Base-by-base conservation (phyloP, 2,329 filamentous ascomycete species). In the Kalaharituber pfeilii region DNA sequence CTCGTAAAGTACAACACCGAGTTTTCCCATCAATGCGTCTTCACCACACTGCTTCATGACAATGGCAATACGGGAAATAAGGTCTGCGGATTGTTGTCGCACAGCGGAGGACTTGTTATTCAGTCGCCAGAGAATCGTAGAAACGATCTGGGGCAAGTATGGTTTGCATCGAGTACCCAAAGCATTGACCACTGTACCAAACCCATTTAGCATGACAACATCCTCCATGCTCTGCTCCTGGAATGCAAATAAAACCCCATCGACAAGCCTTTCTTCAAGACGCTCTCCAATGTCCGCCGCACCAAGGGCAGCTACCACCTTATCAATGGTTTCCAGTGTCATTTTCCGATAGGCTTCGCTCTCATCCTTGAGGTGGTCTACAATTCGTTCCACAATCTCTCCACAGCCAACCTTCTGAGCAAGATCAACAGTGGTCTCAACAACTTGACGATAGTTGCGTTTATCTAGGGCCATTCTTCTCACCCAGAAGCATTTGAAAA, bases 401-500 rank as follows among this genome's bases (percentile, higher is more conserved):
- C 87, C 82, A 53, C 88, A 88, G 42, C 91, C 91, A n/a, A 96
- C 89, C 70, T 98, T 98, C 67, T 96, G 87, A 53, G 87, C 88
- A 50, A 98, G 79, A 64, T 98, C 91, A 13, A 96, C 89, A 0
- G 91, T 98, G 0, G 91, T 98, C 68, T 98, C 91, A 6, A 98
- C 91, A 5, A 98, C 91, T 67, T 96, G 89, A 63, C 89, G 80
- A 68, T 96, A 98, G 72, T 96, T 98, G 61, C 91, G 82, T 72
- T 94, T 94, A 69, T 98, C 91, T 54, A 98, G 72, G 6, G 91
- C 91, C 86, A 98, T 96, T 54, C 91, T 78, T 59, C 91, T 77
- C 39, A 96, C 88, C 91, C 91, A 98, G 71, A 98, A 98, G 66
- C 84, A 88, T 73, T 95, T 95, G 74, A 98, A 98, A 67, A 98